Evolutionary conservation across 345 rosid species (phyloP), one percentile per base, ranked within the genome.

Genomic region (Corchorus olitorius): DNA sequence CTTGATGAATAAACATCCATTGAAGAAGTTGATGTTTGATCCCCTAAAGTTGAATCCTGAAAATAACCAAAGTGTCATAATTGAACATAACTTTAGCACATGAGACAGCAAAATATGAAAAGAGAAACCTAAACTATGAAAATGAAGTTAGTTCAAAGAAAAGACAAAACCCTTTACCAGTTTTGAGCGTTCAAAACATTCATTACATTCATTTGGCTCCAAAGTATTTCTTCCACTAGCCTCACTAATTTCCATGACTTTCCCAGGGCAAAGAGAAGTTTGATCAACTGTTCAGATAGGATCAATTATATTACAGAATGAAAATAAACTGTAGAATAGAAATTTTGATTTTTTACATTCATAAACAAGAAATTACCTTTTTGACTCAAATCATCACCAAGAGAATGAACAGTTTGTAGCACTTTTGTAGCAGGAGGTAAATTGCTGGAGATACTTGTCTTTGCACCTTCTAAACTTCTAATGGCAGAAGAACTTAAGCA

Each of bases 1-100:
- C 86, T 82, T 70, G 84, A 64, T 56, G 53, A 66, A 70, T 58
- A 76, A 76, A 65, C 72, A 54, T 52, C 71, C 56, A 62, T 20
- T 48, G 84, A 65, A 77, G 78, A 70, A 41, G 53, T 6, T n/a
- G 82, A 45, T 19, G 68, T 64, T 61, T 60, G 83, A 55, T 61
- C 83, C 54, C 81, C 82, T 55, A 62, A 4, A 17, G 62, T 59
- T 59, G 83, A 79, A 82, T 85, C 84, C 97, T 91, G 79, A 54
- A 78, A 74, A 52, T 70, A 52, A 50, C 39, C 37, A 53, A 58
- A 45, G 41, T 45, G 54, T 49, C 68, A 49, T 16, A 71, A 65
- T 39, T 52, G 41, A 19, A 72, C 68, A 67, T 17, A 15, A 17
- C 33, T 39, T 49, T 13, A 70, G 17, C 22, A 68, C 43, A 48